Percentiles rank a stretch among this genome's conserved stretches.
Conservation (phyloP, 768 basidiomycete genomes). For the Mrakia hoshinonis region DNA sequence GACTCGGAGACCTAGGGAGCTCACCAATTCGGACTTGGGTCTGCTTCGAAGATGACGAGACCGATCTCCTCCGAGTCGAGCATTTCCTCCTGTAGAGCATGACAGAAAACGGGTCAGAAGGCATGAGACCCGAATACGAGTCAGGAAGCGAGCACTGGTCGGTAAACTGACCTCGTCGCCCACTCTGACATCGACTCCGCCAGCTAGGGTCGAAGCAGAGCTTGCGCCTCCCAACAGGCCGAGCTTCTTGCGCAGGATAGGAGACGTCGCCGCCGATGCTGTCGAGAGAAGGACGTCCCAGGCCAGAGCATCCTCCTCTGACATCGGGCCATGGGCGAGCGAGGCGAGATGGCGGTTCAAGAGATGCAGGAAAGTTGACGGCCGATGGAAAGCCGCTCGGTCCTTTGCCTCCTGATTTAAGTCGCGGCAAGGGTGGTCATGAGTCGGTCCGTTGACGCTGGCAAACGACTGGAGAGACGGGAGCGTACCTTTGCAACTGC, state of each 20-base stretch:
- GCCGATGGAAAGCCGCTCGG: background rate
- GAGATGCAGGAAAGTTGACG: background rate
- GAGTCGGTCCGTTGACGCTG: background rate
- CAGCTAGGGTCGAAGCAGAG: background rate
- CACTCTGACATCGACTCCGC: background rate
- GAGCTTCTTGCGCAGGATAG: conserved; percentile 4
- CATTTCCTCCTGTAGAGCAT: background rate
- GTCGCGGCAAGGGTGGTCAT: background rate
- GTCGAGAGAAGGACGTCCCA: conserved; percentile 9
- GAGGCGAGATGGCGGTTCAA: conserved; percentile 8
- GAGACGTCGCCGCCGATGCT: background rate
- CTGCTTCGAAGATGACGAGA: conserved; percentile 19
- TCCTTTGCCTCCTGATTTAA: background rate
- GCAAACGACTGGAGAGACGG: background rate
- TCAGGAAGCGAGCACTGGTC: too few species aligned
- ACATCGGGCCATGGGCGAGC: background rate
- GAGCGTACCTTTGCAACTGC: background rate
- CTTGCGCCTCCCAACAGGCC: background rate
- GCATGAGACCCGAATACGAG: background rate
- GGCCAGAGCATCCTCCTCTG: background rate
- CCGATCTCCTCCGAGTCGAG: conserved; percentile 13
- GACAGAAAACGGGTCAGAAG: background rate
- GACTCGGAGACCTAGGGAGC: too few species aligned
- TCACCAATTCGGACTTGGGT: background rate
- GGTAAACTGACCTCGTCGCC: conserved; percentile 15